phyloP scores from a whole-genome alignment of 768 basidiomycete species.

The Clitopilus hobsonii region DNA sequence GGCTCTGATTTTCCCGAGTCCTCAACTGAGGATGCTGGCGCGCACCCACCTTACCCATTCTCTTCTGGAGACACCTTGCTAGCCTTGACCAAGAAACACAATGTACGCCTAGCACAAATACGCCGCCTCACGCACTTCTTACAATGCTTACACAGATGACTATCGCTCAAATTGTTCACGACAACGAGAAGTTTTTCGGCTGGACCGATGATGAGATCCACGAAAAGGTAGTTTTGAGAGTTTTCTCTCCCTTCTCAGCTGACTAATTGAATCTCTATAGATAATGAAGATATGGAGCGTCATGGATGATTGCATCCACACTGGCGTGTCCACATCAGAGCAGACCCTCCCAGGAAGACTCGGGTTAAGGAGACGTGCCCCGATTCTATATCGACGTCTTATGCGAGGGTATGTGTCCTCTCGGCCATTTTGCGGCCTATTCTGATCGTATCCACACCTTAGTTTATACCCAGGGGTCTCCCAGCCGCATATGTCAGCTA shows the following conservation, averaged over 20 bases:
- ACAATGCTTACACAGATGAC: slow-evolving; percentile 61
- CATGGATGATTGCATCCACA: slow-evolving; percentile 89
- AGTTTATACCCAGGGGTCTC: slow-evolving; percentile 49
- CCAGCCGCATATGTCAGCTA: slow-evolving; percentile 24
- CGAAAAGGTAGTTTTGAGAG: slow-evolving; percentile 48
- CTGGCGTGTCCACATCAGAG: slow-evolving; percentile 78
- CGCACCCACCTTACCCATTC: slow-evolving; percentile 79
- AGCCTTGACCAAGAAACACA: slow-evolving; percentile 72
- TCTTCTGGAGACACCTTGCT: slow-evolving; percentile 72
- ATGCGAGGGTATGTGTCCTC: slow-evolving; percentile 68
- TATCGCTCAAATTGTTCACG: slow-evolving; percentile 90
- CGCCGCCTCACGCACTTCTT: slow-evolving; percentile 5
- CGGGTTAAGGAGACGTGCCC: slow-evolving; percentile 74
- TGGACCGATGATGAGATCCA: slow-evolving; percentile 72
- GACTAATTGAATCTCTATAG: slow-evolving; percentile 29
- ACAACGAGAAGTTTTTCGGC: slow-evolving; percentile 83
- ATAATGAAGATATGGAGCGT: slow-evolving; percentile 78
- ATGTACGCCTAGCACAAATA: slow-evolving; percentile 48
- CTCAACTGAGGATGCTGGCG: slow-evolving; percentile 6
- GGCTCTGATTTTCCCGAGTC: background rate
- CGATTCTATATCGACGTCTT: slow-evolving; percentile 82
- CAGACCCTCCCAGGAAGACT: slow-evolving; percentile 85
- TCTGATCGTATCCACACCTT: background rate
- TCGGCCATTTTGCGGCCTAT: background rate
- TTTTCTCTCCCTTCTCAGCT: too few relatives aligned